A percentile compares a stretch with the other conserved stretches of the same genome.
These are phyloP conservation scores for Lactarius hengduanensis DNA, from an alignment of 768 basidiomycete genomes.

Conservation along the genomic window DNA sequence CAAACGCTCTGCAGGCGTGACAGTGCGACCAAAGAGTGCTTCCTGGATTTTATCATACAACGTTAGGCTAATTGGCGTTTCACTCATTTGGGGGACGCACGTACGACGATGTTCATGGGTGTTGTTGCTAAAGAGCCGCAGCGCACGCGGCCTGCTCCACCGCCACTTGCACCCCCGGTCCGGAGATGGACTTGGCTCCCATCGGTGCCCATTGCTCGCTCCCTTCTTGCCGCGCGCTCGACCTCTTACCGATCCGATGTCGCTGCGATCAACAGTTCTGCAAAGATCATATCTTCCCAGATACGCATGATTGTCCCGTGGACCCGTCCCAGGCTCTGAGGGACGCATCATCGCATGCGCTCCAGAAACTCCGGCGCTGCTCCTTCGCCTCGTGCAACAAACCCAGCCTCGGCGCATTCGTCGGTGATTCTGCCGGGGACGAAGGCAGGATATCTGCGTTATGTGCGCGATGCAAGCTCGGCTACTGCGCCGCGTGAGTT, in stretches of 20 bases:
- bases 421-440: slow-evolving; percentile 34
- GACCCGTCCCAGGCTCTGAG: slow-evolving; percentile 14
- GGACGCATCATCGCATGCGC: slow-evolving; percentile 1
- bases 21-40: slow-evolving; percentile 88
- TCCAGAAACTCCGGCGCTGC: slow-evolving; percentile 49
- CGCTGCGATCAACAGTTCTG: slow-evolving; percentile 61
- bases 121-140: background rate
- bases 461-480: slow-evolving; percentile 52
- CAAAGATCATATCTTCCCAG: slow-evolving; percentile 56
- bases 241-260: slow-evolving; percentile 79
- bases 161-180: slow-evolving; percentile 2
- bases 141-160: too few species aligned
- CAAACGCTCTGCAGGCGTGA: slow-evolving; percentile 95
- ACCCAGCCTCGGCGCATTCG: slow-evolving; percentile 48
- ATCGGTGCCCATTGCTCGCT: slow-evolving; percentile 69
- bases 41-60: slow-evolving; percentile 55
- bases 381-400: slow-evolving; percentile 51
- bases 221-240: slow-evolving; percentile 56
- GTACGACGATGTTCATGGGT: slow-evolving; percentile 79
- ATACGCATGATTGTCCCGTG: slow-evolving; percentile 56
- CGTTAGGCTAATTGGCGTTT: slow-evolving; percentile 16
- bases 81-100: slow-evolving; percentile 30
- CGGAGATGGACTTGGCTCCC: slow-evolving; percentile 44
- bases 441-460: slow-evolving; percentile 36
- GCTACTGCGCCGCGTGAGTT: slow-evolving; percentile 64